Evolutionary conservation across 192 early-diverging fungal genomes (phyloP), one percentile per base, ranked within the genome.

Genomic region (Ramicandelaber brevisporus): DNA sequence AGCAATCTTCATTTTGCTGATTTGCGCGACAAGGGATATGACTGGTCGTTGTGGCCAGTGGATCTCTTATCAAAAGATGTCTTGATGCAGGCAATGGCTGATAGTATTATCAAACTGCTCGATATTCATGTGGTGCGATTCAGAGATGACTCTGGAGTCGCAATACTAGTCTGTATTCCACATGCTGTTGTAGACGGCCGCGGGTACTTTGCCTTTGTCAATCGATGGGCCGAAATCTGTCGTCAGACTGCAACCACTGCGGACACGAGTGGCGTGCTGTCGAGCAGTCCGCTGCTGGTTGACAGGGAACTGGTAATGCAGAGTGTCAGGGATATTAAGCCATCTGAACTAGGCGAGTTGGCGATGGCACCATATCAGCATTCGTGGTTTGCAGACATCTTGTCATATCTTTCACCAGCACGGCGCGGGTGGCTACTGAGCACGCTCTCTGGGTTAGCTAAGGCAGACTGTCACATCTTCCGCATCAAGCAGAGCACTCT

Each of bases 1-100:
- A 46, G 46, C 28, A 8, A 22, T 6, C 34, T 37, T 6, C 36
- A 40, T 26, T 55, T 22, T 17, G 14, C 12, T 15, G 31, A 18
- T 2, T 17, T 49, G 1, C 36, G 15, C 6, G 18, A 25, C 3
- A 34, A 33, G 1, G 12, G 11, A 6, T 55, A 40, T 9, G 31
- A 36, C 24, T 43, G 40, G 37, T 27, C 17, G 15, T 6, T 12
- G 11, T 46, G 43, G 40, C 53, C 53, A 0, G 14, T 8, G 1
- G 27, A 22, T 5, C 37, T 46, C 3, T 42, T 39, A 11, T 39
- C 37, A 16, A 27, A 31, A n/a, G 52, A 46, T 4, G 36, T 43
- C 6, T 31, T 32, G 2, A 37, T 40, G 6, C 17, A 29, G 5
- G 38, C 52, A 3, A 29, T 12, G 11, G 29, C 15, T 27, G 26